Conservation (phyloP, 257 asterid species). For the Osmanthus fragrans region DNA sequence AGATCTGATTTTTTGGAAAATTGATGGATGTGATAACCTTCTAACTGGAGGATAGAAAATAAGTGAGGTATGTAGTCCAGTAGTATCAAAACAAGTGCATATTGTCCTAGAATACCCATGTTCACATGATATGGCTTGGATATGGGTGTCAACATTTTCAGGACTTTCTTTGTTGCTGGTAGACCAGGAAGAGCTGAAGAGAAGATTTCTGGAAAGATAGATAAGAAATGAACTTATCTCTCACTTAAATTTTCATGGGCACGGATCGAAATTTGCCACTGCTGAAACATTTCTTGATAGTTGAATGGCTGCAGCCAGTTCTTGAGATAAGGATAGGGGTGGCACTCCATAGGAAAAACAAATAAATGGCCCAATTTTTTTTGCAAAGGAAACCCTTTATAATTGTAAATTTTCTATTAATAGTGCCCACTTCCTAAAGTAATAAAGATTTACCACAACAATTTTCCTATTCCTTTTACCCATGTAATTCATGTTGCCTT, state of each 20-base stretch:
- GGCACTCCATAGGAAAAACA: background rate
- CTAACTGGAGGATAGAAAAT: background rate
- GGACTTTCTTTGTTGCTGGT: background rate
- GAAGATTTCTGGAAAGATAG: background rate
- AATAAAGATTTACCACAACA: background rate
- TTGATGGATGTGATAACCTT: background rate
- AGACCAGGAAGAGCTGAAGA: background rate
- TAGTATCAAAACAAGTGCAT: background rate
- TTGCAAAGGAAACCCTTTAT: background rate
- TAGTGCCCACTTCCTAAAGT: background rate
- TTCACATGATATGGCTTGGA: background rate
- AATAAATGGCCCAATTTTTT: background rate
- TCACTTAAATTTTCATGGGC: background rate
- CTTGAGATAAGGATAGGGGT: background rate
- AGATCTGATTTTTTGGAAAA: background rate
- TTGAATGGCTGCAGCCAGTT: background rate
- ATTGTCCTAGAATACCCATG: background rate
- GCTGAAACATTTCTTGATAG: background rate
- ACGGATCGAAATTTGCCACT: background rate
- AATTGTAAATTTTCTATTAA: background rate
- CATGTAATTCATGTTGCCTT: background rate
- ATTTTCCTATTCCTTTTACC: background rate
- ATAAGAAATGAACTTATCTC: background rate
- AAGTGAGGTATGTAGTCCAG: background rate
- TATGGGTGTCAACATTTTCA: background rate